Conservation (phyloP, 257 asterid species). For the Hygrophila difformis region DNA sequence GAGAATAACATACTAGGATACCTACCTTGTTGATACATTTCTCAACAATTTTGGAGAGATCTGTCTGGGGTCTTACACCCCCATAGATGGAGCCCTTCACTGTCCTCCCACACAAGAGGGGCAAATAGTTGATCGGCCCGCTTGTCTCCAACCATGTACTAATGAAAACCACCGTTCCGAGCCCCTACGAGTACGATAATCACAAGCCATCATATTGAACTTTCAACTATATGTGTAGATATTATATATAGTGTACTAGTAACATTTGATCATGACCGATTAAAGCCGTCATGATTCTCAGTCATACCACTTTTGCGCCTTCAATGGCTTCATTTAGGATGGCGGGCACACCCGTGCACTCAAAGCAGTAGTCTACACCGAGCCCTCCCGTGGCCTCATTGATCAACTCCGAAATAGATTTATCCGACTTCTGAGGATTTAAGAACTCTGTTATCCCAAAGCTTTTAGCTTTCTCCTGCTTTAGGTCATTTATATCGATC, state of each 20-base stretch:
- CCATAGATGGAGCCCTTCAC: slow-evolving; percentile 53
- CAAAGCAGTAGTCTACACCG: slow-evolving; percentile 61
- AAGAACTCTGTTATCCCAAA: slow-evolving; percentile 69
- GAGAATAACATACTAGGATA: background rate
- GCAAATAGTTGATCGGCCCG: slow-evolving; percentile 38
- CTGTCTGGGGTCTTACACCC: slow-evolving; percentile 51
- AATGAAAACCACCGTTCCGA: slow-evolving; percentile 32
- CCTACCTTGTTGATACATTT: slow-evolving; percentile 59
- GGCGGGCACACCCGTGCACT: slow-evolving; percentile 60
- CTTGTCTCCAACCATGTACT: slow-evolving; percentile 28
- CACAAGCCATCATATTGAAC: slow-evolving; percentile 15
- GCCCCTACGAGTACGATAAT: too few species aligned
- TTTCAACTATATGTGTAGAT: slow-evolving; percentile 59
- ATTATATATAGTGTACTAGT: slow-evolving; percentile 37
- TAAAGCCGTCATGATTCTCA: slow-evolving; percentile 24
- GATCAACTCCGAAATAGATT: slow-evolving; percentile 46
- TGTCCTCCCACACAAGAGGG: slow-evolving; percentile 55
- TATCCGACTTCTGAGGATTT: slow-evolving; percentile 38
- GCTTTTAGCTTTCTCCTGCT: slow-evolving; percentile 38
- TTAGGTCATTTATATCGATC: slow-evolving; percentile 48
- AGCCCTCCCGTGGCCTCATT: slow-evolving; percentile 64
- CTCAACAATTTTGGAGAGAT: slow-evolving; percentile 44
- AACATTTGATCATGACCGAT: too few species aligned
- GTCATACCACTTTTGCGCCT: slow-evolving; percentile 64
- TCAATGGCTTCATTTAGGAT: slow-evolving; percentile 60